Base-by-base conservation (phyloP, 768 basidiomycete species). In the Lactarius psammicola region DNA sequence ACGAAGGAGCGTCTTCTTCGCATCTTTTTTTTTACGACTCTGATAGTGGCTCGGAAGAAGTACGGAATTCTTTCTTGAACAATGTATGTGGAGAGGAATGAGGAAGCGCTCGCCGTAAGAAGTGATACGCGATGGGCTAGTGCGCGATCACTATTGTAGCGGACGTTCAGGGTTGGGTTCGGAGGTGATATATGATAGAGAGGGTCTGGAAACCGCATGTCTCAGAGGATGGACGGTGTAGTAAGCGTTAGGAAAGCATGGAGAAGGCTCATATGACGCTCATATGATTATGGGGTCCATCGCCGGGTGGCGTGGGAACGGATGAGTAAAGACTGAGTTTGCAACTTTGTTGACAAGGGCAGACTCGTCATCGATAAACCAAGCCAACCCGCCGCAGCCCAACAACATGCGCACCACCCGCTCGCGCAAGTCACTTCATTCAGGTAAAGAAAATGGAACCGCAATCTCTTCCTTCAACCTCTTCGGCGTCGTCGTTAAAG, bases 361-460 rank as follows among this genome's bases (percentile, higher is more conserved):
- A 11, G 23, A 51, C 49, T 51, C 49, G 34, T 30, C 51, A 26
- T 34, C 53, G 60, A 66, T 66, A 51, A 49, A 51, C 36, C n/a
- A n/a, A n/a, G n/a, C n/a, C n/a, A n/a, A n/a, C n/a, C 66, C 1
- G 67, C 44, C 8, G 56, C 63, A 3, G 38, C 66, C 11, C n/a
- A 55, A 53, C 64, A 68, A 57, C 44, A 69, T 42, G 68, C 66
- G 68, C 28, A 67, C 60, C 30, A 69, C 68, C 31, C 68, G 68
- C 44, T 67, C 68, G 26, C 53, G 60, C 51, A 62, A 58, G 20
- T 56, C 60, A 4, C 60, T 53, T 17, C 56, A 38, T 13, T 30
- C 55, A 26, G 64, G 55, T 60, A 61, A 65, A 61, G 64, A 68
- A 31, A 65, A 68, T 30, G 44, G 31, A 30, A 58, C 44, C 17